Evolutionary conservation across 2,329 filamentous ascomycete genomes (phyloP).

Genomic region (Fusarium sp.): DNA sequence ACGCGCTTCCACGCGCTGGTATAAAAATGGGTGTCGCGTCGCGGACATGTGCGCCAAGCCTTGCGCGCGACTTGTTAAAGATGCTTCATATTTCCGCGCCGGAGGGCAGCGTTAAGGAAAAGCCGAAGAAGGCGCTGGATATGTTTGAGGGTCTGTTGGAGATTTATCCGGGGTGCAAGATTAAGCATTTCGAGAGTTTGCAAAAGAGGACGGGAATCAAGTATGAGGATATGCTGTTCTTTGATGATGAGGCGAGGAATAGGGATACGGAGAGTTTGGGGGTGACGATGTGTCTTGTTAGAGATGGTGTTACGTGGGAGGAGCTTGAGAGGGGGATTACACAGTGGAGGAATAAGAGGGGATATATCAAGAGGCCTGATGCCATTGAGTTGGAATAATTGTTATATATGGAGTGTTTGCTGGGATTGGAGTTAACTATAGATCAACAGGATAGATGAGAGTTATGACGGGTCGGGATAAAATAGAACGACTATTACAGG

Average conservation of each 20-base stretch:
- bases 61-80: constrained; percentile 83
- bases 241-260: constrained; percentile 92
- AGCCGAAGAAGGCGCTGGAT: constrained; percentile 62
- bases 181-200: constrained; percentile 82
- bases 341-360: constrained; percentile 82
- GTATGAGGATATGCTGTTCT: constrained; percentile 92
- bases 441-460: not conserved
- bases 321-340: constrained; percentile 84
- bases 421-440: not conserved
- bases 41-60: constrained; percentile 80
- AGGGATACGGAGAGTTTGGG: constrained; percentile 82
- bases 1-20: constrained; percentile 61
- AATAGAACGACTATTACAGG: not conserved
- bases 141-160: constrained; percentile 71
- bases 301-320: constrained; percentile 78
- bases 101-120: constrained; percentile 42
- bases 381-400: constrained; percentile 17
- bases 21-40: constrained; percentile 78
- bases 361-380: constrained; percentile 48
- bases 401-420: not conserved
- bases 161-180: constrained; percentile 83
- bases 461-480: not conserved
- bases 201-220: constrained; percentile 75
- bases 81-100: constrained; percentile 67
- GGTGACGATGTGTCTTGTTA: constrained; percentile 84